Evolutionary conservation across 129 eudicot genomes (phyloP), one percentile per base, ranked within the genome.

Genomic region (Chrysanthemum seticuspe): DNA sequence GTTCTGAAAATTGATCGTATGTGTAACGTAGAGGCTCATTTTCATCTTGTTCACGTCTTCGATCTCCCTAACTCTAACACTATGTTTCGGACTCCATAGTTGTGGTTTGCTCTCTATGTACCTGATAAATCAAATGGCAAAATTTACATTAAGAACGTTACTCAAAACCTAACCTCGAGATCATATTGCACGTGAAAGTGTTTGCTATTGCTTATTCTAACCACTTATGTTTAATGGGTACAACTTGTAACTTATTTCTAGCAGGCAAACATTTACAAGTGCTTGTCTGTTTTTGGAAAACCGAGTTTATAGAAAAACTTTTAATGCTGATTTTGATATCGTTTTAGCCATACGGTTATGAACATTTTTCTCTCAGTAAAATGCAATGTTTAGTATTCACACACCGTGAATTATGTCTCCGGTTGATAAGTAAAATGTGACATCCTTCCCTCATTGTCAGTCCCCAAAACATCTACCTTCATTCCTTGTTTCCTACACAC

Each of bases 71-170:
- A 89, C 74, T 70, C 81, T 83, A 71, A 89, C 84, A 48, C 87
- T 85, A 64, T 81, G 87, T 10, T 76, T 78, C 19, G 87, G 85
- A 47, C 82, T 74, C 91, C 96, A 89, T 44, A 81, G 72, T 59
- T 80, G 85, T 12, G 96, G 89, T 13, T 89, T 89, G 83, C 86
- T 74, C 72, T 82, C 89, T 70, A 89, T 71, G 78, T 86, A 89
- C 82, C 91, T 88, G 90, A 36, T n/a, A 25, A 71, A 60, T 10
- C 27, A 55, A 61, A 64, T 36, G 53, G 58, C 64, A 15, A 45
- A 44, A 52, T 18, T 5, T 52, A 45, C 13, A 47, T 29, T 75
- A 67, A 10, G 27, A 59, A 3, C 68, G 12, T 15, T 70, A 25
- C 8, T 70, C 76, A 63, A 29, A 70, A 56, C 51, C 57, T 63